These are phyloP conservation scores for Teratosphaeria pseudoeucalypti DNA, from an alignment of 2,329 filamentous ascomycete genomes.

Conservation along the genomic window DNA sequence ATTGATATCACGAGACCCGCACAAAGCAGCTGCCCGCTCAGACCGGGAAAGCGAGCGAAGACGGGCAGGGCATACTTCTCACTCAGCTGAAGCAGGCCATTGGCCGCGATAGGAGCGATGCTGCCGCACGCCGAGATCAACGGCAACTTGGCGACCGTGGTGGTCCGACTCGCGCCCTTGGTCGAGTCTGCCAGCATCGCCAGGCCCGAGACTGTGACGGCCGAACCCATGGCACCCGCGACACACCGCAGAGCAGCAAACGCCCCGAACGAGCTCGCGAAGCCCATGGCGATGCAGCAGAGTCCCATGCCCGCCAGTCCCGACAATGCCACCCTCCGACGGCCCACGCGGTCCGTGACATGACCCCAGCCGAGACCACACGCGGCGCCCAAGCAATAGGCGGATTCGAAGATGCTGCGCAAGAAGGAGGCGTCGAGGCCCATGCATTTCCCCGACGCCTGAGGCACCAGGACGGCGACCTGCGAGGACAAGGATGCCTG, in stretches of 20 bases:
- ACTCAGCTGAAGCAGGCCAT: conserved; percentile 33
- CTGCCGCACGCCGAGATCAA: conserved; percentile 36
- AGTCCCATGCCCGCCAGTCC: conserved; percentile 34
- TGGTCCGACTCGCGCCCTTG: conserved; percentile 22
- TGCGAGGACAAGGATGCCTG: conserved; percentile 39
- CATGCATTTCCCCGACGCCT: conserved; percentile 33
- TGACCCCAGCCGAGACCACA: conserved; percentile 37
- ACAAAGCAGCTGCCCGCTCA: conserved; percentile 36
- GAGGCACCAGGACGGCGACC: conserved; percentile 34
- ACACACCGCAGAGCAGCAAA: conserved; percentile 36
- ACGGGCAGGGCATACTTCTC: conserved; percentile 27
- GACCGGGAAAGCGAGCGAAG: conserved; percentile 33
- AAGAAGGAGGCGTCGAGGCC: conserved; percentile 37
- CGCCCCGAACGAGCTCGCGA: conserved; percentile 32
- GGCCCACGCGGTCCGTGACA: conserved; percentile 33
- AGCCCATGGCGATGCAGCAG: conserved; percentile 39
- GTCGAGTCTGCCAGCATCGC: conserved; percentile 37
- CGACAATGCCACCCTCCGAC: conserved; percentile 33
- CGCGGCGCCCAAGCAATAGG: conserved; percentile 38
- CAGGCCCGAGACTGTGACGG: conserved; percentile 34
- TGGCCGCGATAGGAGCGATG: conserved; percentile 35
- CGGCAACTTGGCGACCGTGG: conserved; percentile 35
- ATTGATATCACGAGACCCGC: conserved; percentile 32
- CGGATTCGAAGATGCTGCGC: conserved; percentile 38
- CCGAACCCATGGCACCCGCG: conserved; percentile 34